Base-by-base conservation (phyloP, 345 rosid genomes). In the Lumnitzera littorea region DNA sequence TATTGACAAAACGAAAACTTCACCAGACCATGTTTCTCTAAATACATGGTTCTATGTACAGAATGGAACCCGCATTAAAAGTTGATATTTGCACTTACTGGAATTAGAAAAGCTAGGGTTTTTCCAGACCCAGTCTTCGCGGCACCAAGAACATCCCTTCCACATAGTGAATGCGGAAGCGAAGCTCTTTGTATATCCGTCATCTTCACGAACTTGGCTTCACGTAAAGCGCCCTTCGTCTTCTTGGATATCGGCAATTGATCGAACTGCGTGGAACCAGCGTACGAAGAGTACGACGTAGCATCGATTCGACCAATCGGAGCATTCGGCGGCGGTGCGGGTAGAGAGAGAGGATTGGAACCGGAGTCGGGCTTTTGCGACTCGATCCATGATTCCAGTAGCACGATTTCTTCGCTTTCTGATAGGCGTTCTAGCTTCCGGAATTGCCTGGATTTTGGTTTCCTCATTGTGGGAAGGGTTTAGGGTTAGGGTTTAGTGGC, bases 81-180 rank as follows among this genome's bases (percentile, higher is more conserved):
- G 11, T 36, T 36, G 43, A 36, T 36, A 9, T 5, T 5, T 36
- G 5, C 69, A 74, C 94, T 80, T 55, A 90, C 99, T 48, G 97
- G 96, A 31, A 94, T 80, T 51, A 87, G 75, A 74, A 94, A 94
- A 61, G 97, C 97, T 2, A 94, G 78, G 2, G 99, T 90, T 76
- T 94, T 90, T 24, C 96, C 99, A 0, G 99, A 92, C 41, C 99
- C 97, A 46, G 97, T 92, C 75, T 87, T 84, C 0, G 99, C 99
- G 0, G 99, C 99, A 14, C 99, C 99, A 14, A 94, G 84, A 55
- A 88, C 74, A 75, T 94, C 97, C 57, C 95, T 78, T 13, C 95
- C 94, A 50, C 96, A 89, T 60, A 92, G 79, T 14, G 96, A 72
- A 54, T 92, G 97, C 13, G 99, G 96, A 71, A 94, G 62, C 53